A percentile compares a stretch with the other conserved stretches of the same genome.
These are phyloP conservation scores for Paracoccidioides lutzii DNA, from an alignment of 2,329 filamentous ascomycete genomes.

Conservation along the genomic window DNA sequence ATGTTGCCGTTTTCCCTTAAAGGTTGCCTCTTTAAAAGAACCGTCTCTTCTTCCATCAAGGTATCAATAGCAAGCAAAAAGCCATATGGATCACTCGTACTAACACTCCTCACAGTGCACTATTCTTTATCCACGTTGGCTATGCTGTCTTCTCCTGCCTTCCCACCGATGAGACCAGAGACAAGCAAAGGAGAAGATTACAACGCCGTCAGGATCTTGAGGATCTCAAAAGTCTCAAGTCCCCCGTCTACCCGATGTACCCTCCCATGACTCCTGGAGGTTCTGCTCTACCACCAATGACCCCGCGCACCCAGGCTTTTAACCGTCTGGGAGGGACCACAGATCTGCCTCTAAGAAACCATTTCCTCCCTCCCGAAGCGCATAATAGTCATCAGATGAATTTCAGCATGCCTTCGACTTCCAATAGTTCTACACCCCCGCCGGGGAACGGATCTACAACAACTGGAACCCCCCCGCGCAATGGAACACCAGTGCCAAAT, in stretches of 20 bases:
- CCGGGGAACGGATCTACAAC: neutral
- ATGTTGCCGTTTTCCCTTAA: slow-evolving; percentile 18
- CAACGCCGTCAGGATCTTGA: slow-evolving; percentile 22
- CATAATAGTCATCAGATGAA: neutral
- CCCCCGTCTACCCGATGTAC: slow-evolving; percentile 24
- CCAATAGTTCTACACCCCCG: slow-evolving; percentile 5
- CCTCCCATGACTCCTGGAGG: slow-evolving; percentile 16
- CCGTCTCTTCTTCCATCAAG: neutral
- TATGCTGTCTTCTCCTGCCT: slow-evolving; percentile 38
- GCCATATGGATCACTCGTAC: slow-evolving; percentile 7
- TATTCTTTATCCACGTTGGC: slow-evolving; percentile 39
- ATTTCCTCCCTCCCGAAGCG: slow-evolving; percentile 16
- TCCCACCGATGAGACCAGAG: slow-evolving; percentile 27
- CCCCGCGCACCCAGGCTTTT: slow-evolving; percentile 32
- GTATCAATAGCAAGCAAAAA: neutral
- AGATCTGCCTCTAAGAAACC: slow-evolving; percentile 30
- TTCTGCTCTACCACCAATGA: slow-evolving; percentile 25
- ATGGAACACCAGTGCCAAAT: neutral
- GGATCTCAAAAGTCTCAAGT: slow-evolving; percentile 25
- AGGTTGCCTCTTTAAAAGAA: neutral
- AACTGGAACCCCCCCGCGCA: neutral
- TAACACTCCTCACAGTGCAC: slow-evolving; percentile 23
- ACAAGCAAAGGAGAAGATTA: slow-evolving; percentile 15
- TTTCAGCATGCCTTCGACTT: slow-evolving; percentile 12
- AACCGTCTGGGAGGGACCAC: slow-evolving; percentile 27